These are phyloP conservation scores for Saccharum hybrid DNA, from an alignment of 202 grass and related monocot species.

Conservation along the genomic window DNA sequence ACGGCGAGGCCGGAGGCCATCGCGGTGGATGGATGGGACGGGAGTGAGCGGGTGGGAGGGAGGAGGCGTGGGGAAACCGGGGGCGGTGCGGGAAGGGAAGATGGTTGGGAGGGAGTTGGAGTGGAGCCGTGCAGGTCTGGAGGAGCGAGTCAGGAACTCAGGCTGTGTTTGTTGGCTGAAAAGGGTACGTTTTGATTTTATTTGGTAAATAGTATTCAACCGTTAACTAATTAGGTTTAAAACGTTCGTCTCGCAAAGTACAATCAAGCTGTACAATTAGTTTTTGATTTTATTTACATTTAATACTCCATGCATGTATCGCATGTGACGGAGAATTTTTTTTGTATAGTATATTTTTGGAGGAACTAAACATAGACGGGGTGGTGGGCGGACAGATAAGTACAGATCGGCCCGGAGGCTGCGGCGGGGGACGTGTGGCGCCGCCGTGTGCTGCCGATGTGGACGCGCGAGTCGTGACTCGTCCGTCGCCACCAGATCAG, in stretches of 20 bases:
- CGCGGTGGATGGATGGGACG: constrained; percentile 24
- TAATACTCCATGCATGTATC: too few species aligned
- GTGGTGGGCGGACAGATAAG: constrained; percentile 30
- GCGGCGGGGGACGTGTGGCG: neutral
- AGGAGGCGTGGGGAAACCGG: neutral
- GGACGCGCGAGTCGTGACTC: neutral
- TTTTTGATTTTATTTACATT: too few species aligned
- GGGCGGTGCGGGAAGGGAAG: neutral
- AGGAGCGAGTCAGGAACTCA: neutral
- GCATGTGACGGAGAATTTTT: too few species aligned
- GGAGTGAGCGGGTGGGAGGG: neutral
- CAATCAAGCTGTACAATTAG: too few species aligned
- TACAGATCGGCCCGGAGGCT: neutral
- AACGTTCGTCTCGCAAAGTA: too few species aligned
- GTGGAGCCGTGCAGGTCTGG: neutral
- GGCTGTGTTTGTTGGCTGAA: too few species aligned
- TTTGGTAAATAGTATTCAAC: too few species aligned
- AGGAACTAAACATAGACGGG: too few species aligned
- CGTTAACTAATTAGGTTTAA: too few species aligned
- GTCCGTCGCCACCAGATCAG: neutral
- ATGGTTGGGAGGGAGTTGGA: neutral
- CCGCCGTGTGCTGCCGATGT: constrained; percentile 11
- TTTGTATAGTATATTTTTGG: too few species aligned
- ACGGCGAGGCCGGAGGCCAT: constrained; percentile 22
- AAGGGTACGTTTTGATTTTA: too few species aligned